phyloP scores from a whole-genome alignment of 2,329 filamentous ascomycete species.

The Elsinoe australis region DNA sequence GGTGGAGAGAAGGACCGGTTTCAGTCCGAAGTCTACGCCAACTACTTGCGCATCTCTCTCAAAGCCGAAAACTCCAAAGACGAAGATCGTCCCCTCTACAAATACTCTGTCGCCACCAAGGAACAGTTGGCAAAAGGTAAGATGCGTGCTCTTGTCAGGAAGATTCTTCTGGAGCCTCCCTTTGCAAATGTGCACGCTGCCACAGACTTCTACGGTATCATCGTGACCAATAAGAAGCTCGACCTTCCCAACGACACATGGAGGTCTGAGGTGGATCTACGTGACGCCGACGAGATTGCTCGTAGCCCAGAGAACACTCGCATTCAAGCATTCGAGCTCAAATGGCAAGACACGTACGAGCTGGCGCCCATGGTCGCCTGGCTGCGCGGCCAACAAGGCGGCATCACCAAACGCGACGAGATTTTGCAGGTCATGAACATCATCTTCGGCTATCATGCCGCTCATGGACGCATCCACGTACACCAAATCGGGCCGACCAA shows the following conservation, averaged over 20 bases:
- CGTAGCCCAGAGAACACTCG: constrained; percentile 26
- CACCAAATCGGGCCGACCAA: constrained; percentile 44
- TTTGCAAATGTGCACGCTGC: constrained; percentile 30
- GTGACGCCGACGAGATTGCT: constrained; percentile 21
- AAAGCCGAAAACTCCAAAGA: constrained; percentile 27
- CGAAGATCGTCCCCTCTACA: constrained; percentile 28
- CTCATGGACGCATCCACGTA: constrained; percentile 35
- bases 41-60: constrained; percentile 35
- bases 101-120: constrained; percentile 35
- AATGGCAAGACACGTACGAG: constrained; percentile 30
- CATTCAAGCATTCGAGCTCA: constrained; percentile 27
- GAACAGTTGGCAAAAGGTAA: constrained; percentile 36
- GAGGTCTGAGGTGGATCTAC: constrained; percentile 11
- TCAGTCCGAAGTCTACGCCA: constrained; percentile 36
- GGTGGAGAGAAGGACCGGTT: neutral
- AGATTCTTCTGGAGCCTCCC: constrained; percentile 33
- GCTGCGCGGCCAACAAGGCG: constrained; percentile 32
- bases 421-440: constrained; percentile 53
- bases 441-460: constrained; percentile 43
- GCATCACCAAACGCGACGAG: constrained; percentile 40
- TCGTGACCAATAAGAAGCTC: constrained; percentile 28
- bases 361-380: constrained; percentile 40
- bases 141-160: constrained; percentile 41
- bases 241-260: constrained; percentile 22
- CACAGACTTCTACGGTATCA: constrained; percentile 35